phyloP scores from a whole-genome alignment of 164 flowering plant genomes.

The Annona cherimola region DNA sequence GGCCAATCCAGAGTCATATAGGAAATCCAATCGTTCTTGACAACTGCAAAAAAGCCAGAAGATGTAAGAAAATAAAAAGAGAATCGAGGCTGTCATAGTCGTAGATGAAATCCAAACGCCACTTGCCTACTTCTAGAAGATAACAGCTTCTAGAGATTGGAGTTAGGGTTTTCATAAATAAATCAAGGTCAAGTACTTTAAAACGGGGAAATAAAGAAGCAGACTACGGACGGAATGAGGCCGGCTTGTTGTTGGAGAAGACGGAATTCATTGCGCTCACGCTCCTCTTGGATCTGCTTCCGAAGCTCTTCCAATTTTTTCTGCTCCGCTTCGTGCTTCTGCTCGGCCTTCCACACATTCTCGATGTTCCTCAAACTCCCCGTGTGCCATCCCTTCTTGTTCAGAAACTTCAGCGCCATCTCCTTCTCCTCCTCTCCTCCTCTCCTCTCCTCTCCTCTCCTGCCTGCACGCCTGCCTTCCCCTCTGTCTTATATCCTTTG shows the following conservation, averaged over 20 bases:
- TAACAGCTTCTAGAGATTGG: too few relatives aligned
- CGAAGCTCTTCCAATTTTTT: slow-evolving; percentile 88
- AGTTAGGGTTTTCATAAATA: too few relatives aligned
- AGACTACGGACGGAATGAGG: slow-evolving; percentile 58
- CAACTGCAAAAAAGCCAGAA: slow-evolving; percentile 23
- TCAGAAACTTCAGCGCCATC: slow-evolving; percentile 93
- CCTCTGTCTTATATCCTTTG: neutral
- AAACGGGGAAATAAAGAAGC: neutral
- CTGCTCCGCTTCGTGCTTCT: slow-evolving; percentile 85
- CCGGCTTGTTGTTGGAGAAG: slow-evolving; percentile 93
- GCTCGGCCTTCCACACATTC: slow-evolving; percentile 99
- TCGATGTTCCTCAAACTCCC: slow-evolving; percentile 92
- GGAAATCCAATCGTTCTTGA: slow-evolving; percentile 91
- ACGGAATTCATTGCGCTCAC: slow-evolving; percentile 81
- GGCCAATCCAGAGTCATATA: slow-evolving; percentile 90
- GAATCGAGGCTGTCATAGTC: neutral
- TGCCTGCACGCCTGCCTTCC: neutral
- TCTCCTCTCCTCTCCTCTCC: neutral
- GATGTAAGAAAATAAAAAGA: slow-evolving; percentile 3
- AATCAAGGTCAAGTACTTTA: too few relatives aligned
- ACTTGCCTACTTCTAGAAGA: too few relatives aligned
- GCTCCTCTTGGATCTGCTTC: slow-evolving; percentile 87
- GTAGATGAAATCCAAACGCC: too few relatives aligned
- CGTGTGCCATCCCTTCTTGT: slow-evolving; percentile 99
- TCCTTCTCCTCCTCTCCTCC: neutral